Evolutionary conservation across 805 yeast genomes (phyloP), one percentile per base, ranked within the genome.

Genomic region (Spathaspora girioi): DNA sequence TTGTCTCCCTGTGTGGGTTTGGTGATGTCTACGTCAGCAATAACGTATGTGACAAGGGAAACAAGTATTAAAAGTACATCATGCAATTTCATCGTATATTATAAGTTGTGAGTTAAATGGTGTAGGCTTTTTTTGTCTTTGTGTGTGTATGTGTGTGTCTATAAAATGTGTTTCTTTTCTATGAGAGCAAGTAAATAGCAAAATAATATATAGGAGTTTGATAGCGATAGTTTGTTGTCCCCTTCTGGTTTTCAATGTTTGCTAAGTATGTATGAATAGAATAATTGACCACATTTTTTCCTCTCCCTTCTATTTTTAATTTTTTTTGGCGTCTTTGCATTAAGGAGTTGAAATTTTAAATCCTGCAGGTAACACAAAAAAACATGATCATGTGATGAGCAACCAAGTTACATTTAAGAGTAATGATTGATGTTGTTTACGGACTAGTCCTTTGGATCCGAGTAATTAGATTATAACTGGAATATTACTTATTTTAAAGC

Each of bases 11-110:
- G 50, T 2, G 53, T 54, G 2, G 87, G 86, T 1, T 69, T 44
- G 5, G 71, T 56, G 46, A 83, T 57, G 3, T 67, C 62, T 41
- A 84, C 77, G 60, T 81, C 86, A 2, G 81, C 86, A 14, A 23
- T 31, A 6, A 50, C 47, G 10, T 35, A 2, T 10, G 38, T 8
- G 15, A 29, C 6, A 14, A 45, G 47, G 17, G 47, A 29, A 12
- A 45, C 27, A 7, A 45, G 26, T 45, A 45, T 31, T 7, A 17
- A 10, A 7, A 31, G 15, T 45, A 45, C 8, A n/a, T 17, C 12
- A 44, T 45, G 26, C 7, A 45, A 31, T 5, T 31, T 45, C 47
- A 45, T 45, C 9, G 18, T 35, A 32, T 35, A 35, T 35, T 9
- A 5, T 31, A 31, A 35, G 14, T 29, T 29, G 32, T 29, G 32